phyloP scores from a whole-genome alignment of 2,329 filamentous ascomycete genomes.

The Dothideomycetes sp. region DNA sequence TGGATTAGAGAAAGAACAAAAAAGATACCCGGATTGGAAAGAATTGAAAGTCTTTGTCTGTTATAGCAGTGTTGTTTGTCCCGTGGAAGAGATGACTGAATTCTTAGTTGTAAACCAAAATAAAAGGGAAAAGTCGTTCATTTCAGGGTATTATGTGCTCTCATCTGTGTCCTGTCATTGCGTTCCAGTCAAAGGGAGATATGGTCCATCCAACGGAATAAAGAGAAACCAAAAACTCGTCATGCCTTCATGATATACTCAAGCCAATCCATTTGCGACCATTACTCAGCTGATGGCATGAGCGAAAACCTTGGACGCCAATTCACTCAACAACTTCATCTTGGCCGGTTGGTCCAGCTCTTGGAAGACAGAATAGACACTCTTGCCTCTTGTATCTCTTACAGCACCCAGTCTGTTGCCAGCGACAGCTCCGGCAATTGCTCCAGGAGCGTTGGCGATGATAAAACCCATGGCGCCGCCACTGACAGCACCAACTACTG shows the following conservation, averaged over 20 bases:
- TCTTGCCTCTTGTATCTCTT: slow-evolving; percentile 85
- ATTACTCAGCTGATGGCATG: slow-evolving; percentile 52
- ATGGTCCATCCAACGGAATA: no score
- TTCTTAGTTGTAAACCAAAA: not conserved
- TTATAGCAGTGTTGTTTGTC: no score
- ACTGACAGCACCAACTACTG: slow-evolving; percentile 71
- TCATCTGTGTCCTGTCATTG: no score
- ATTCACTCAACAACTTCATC: slow-evolving; percentile 67
- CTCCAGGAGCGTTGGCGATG: slow-evolving; percentile 80
- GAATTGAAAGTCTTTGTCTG: no score
- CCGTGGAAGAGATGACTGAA: not conserved
- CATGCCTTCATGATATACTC: slow-evolving; percentile 14
- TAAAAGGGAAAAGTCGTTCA: not conserved
- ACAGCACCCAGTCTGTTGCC: slow-evolving; percentile 88
- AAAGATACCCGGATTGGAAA: no score
- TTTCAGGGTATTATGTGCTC: slow-evolving; percentile 11
- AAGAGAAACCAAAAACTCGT: no score
- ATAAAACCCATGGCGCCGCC: slow-evolving; percentile 92
- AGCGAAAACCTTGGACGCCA: slow-evolving; percentile 80
- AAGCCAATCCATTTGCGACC: not conserved
- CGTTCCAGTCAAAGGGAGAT: no score
- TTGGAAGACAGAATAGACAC: slow-evolving; percentile 85
- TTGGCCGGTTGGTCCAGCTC: slow-evolving; percentile 78
- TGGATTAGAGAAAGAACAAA: no score
- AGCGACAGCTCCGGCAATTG: slow-evolving; percentile 81